Percentiles rank a stretch among this genome's conserved stretches.
Conservation (phyloP, 768 basidiomycete species). For the Clitopilus passeckerianus region DNA sequence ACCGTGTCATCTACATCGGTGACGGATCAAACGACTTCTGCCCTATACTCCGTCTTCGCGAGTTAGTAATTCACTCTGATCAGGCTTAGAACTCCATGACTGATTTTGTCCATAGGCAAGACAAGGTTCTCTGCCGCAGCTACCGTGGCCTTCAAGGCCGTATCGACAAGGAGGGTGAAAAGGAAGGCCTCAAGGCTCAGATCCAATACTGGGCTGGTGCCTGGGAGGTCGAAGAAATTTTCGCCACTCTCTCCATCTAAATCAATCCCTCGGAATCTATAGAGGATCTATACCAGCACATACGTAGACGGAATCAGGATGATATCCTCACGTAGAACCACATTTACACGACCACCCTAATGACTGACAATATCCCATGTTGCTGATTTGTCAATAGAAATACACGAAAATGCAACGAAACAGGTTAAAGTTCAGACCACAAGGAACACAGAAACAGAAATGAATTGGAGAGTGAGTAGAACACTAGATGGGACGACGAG, state of each 20-base stretch:
- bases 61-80: slow-evolving; percentile 32
- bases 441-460: neutral
- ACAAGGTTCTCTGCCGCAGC: slow-evolving; percentile 75
- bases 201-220: slow-evolving; percentile 89
- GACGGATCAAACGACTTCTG: slow-evolving; percentile 97
- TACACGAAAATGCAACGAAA: slow-evolving; percentile 6
- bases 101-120: slow-evolving; percentile 51
- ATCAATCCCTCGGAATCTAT: slow-evolving; percentile 10
- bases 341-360: neutral
- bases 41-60: slow-evolving; percentile 76
- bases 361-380: neutral
- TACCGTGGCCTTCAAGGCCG: slow-evolving; percentile 75
- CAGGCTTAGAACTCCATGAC: neutral
- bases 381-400: neutral
- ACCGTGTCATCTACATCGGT: slow-evolving; percentile 85
- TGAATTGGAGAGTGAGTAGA: slow-evolving; percentile 4
- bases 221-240: slow-evolving; percentile 93
- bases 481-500: slow-evolving; percentile 1
- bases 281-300: neutral
- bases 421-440: slow-evolving; percentile 10
- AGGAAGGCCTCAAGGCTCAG: slow-evolving; percentile 60
- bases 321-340: slow-evolving; percentile 1
- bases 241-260: slow-evolving; percentile 34
- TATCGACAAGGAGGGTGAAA: slow-evolving; percentile 66
- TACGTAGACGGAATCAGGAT: slow-evolving; percentile 4